These are phyloP conservation scores for Xylaria sp. DNA, from an alignment of 2,329 filamentous ascomycete genomes.

Conservation along the genomic window DNA sequence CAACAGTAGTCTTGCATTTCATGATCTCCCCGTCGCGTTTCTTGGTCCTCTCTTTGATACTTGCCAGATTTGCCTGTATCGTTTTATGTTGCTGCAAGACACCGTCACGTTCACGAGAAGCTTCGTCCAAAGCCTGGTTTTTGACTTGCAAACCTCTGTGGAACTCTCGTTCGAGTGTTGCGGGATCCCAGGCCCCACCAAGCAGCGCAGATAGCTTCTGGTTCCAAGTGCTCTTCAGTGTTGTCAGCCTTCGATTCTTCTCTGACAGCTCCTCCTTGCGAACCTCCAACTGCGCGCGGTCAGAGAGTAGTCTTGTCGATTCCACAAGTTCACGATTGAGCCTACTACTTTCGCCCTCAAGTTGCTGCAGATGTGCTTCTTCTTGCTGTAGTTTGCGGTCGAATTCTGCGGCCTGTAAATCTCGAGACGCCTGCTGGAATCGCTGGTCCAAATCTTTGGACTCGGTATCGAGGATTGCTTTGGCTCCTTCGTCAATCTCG, in stretches of 20 bases:
- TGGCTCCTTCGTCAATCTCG: constrained; percentile 84
- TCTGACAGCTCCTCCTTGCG: constrained; percentile 82
- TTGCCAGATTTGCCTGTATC: constrained; percentile 77
- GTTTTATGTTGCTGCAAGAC: constrained; percentile 78
- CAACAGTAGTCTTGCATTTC: constrained; percentile 67
- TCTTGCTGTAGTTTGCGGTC: constrained; percentile 75
- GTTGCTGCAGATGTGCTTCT: constrained; percentile 70
- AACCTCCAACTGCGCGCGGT: constrained; percentile 84
- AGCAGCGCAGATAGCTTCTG: constrained; percentile 74
- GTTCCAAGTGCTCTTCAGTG: constrained; percentile 78
- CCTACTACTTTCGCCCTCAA: constrained; percentile 77
- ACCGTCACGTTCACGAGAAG: constrained; percentile 75
- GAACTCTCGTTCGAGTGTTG: constrained; percentile 76
- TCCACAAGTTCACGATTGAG: constrained; percentile 85
- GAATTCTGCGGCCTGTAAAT: constrained; percentile 71
- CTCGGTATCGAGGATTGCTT: constrained; percentile 78
- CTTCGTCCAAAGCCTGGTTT: constrained; percentile 66
- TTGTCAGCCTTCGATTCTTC: constrained; percentile 78
- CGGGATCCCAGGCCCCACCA: constrained; percentile 72
- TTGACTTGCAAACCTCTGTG: constrained; percentile 70
- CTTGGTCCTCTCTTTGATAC: constrained; percentile 69
- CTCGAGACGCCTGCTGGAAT: constrained; percentile 70
- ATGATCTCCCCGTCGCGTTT: constrained; percentile 71
- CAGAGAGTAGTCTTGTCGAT: constrained; percentile 81
- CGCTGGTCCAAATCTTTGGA: constrained; percentile 74